phyloP scores from a whole-genome alignment of 78 protist species.

The Planoprotostelium fungivorum region DNA sequence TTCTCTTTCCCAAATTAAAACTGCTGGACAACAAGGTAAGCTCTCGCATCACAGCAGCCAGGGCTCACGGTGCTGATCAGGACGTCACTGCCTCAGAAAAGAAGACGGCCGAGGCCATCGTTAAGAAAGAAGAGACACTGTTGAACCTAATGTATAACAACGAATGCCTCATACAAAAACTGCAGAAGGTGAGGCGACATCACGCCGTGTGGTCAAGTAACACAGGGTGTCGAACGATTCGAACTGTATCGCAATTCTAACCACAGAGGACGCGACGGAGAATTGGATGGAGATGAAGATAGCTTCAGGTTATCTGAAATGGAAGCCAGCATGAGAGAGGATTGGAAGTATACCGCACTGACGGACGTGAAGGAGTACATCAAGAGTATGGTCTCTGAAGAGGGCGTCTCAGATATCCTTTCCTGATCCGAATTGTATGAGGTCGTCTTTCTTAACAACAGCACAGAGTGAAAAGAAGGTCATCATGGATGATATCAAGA shows the following conservation, averaged over 20 bases:
- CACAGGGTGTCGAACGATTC: too few relatives aligned
- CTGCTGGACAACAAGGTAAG: not conserved
- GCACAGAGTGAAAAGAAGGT: too few relatives aligned
- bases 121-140: not conserved
- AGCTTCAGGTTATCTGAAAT: not conserved
- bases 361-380: not conserved
- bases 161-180: not conserved
- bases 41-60: not conserved
- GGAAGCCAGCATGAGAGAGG: not conserved
- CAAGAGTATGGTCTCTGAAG: not conserved
- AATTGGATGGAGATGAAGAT: too few relatives aligned
- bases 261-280: too few relatives aligned
- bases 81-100: not conserved
- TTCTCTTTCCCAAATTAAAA: not conserved
- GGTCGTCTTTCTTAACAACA: too few relatives aligned
- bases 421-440: too few relatives aligned
- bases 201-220: too few relatives aligned
- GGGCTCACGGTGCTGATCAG: not conserved
- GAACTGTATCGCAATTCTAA: too few relatives aligned
- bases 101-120: not conserved
- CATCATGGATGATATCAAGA: too few relatives aligned
- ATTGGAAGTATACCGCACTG: not conserved
- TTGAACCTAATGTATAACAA: not conserved
- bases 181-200: not conserved
- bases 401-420: not conserved